Percentiles rank a stretch among this genome's conserved stretches.
Evolutionary conservation across 2,329 filamentous ascomycete genomes (phyloP).

Genomic region (Pleoardoris graminearum): DNA sequence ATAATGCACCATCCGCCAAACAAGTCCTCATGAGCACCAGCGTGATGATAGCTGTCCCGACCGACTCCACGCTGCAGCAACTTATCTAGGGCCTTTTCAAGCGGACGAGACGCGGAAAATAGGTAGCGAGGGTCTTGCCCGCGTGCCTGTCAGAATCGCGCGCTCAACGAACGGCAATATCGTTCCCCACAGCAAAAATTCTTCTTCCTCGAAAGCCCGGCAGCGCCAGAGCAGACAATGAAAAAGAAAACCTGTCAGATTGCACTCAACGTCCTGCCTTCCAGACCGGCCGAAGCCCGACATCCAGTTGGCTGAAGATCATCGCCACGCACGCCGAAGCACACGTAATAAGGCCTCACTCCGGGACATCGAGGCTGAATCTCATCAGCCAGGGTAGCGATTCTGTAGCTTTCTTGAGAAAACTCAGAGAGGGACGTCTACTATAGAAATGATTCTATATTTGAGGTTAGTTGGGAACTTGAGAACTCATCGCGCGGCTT

Average conservation of each 20-base stretch:
- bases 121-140: too few relatives aligned
- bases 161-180: too few relatives aligned
- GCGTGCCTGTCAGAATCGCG: too few relatives aligned
- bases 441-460: slow-evolving; percentile 83
- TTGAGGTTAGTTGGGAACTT: slow-evolving; percentile 24
- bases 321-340: slow-evolving; percentile 89
- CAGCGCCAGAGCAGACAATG: slow-evolving; percentile 39
- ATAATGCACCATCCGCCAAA: too few relatives aligned
- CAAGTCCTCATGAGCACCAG: too few relatives aligned
- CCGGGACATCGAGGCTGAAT: slow-evolving; percentile 79
- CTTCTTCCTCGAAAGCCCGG: slow-evolving; percentile 39
- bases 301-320: slow-evolving; percentile 79
- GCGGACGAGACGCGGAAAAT: too few relatives aligned
- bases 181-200: not conserved
- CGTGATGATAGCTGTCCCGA: too few relatives aligned
- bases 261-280: slow-evolving; percentile 78
- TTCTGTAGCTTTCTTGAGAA: slow-evolving; percentile 89
- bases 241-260: slow-evolving; percentile 75
- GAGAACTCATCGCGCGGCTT: not conserved
- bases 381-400: slow-evolving; percentile 91
- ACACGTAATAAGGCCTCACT: slow-evolving; percentile 72
- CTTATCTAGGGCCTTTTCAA: too few relatives aligned
- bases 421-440: slow-evolving; percentile 94
- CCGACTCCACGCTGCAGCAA: too few relatives aligned
- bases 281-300: slow-evolving; percentile 76